Percentiles rank a stretch among this genome's conserved stretches.
phyloP scores from a whole-genome alignment of 768 basidiomycete species.

The Pholiota microspora region DNA sequence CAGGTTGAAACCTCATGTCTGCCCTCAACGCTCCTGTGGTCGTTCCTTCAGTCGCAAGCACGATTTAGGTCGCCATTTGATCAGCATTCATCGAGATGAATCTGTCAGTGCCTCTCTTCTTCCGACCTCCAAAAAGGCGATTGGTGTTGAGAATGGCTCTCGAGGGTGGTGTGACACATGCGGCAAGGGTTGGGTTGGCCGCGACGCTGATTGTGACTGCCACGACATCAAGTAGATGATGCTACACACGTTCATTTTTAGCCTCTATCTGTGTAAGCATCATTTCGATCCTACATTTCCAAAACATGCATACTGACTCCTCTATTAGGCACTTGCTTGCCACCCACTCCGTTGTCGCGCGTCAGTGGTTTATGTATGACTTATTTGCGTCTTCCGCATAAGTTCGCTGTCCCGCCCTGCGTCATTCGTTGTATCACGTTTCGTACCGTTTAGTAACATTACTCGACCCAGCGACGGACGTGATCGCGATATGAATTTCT shows the following conservation, averaged over 20 bases:
- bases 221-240: slow-evolving; percentile 56
- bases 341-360: slow-evolving; percentile 19
- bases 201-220: slow-evolving; percentile 56
- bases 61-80: slow-evolving; percentile 86
- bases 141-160: slow-evolving; percentile 64
- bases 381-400: slow-evolving; percentile 21
- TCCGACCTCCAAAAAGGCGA: slow-evolving; percentile 44
- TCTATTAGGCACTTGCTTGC: slow-evolving; percentile 27
- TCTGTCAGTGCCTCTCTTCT: slow-evolving; percentile 41
- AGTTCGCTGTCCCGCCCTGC: slow-evolving; percentile 41
- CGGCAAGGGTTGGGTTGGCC: slow-evolving; percentile 66
- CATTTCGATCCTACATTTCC: background rate
- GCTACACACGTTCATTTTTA: slow-evolving; percentile 14
- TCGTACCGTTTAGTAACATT: slow-evolving; percentile 56
- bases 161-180: slow-evolving; percentile 74
- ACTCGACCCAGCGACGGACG: slow-evolving; percentile 65
- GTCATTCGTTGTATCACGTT: slow-evolving; percentile 60
- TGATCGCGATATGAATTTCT: slow-evolving; percentile 53
- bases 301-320: slow-evolving; percentile 6
- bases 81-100: slow-evolving; percentile 81
- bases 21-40: slow-evolving; percentile 81
- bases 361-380: slow-evolving; percentile 26
- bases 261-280: slow-evolving; percentile 30
- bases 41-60: slow-evolving; percentile 95
- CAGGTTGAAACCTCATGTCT: slow-evolving; percentile 84